Evolutionary conservation across 2,329 filamentous ascomycete species (phyloP).

Genomic region (Teratosphaeria nubilosa): DNA sequence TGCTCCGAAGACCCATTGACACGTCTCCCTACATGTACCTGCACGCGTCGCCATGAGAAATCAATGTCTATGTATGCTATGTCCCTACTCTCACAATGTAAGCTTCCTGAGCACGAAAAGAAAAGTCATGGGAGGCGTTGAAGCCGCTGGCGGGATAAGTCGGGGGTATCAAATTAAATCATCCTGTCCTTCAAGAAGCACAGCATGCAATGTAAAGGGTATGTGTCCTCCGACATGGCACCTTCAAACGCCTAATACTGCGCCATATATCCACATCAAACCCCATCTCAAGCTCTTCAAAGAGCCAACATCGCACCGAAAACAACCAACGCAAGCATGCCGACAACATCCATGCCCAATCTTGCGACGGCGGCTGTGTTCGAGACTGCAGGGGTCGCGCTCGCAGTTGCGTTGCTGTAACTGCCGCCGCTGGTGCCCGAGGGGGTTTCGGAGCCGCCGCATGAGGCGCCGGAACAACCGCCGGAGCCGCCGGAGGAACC

Average conservation of each 20-base stretch:
- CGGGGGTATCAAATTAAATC: background rate
- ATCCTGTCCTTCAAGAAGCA: too few species aligned
- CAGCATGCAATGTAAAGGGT: too few species aligned
- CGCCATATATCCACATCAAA: background rate
- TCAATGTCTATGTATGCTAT: background rate
- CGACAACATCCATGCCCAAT: slow-evolving; percentile 17
- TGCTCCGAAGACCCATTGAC: background rate
- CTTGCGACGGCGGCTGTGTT: slow-evolving; percentile 9
- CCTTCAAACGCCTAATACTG: background rate
- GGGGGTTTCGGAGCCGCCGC: too few species aligned
- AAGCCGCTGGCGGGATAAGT: background rate
- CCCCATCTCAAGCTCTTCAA: background rate
- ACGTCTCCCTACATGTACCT: too few species aligned
- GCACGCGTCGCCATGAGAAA: background rate
- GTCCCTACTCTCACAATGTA: background rate
- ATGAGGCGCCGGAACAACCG: too few species aligned
- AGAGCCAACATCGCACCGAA: slow-evolving; percentile 18
- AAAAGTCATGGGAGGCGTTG: background rate
- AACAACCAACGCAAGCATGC: slow-evolving; percentile 14
- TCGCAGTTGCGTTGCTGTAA: background rate
- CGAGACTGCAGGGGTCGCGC: background rate
- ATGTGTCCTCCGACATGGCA: background rate
- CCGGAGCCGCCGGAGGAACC: too few species aligned
- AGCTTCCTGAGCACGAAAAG: background rate
- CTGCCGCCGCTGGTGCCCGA: background rate